These are phyloP conservation scores for Podila epigama DNA, from an alignment of 192 early-diverging fungal species.

Conservation along the genomic window DNA sequence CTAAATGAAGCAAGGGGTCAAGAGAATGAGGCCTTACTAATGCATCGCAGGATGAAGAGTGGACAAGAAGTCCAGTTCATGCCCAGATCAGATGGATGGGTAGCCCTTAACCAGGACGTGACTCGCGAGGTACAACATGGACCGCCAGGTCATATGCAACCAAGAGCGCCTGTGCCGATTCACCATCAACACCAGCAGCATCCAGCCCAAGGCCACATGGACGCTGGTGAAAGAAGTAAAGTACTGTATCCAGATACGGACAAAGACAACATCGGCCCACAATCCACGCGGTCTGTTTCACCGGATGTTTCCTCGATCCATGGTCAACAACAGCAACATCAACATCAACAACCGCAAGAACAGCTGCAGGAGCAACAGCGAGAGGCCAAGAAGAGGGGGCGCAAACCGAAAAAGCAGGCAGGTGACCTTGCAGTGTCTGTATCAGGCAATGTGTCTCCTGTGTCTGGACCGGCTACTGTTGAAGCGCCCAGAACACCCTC, in stretches of 20 bases:
- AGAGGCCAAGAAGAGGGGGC: neutral
- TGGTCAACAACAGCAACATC: too few relatives aligned
- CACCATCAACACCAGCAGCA: too few relatives aligned
- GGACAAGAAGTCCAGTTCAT: neutral
- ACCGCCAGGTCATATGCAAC: neutral
- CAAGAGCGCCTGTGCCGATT: neutral
- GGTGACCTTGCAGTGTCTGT: neutral
- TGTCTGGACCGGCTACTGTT: neutral
- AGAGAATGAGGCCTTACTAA: neutral
- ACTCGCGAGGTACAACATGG: neutral
- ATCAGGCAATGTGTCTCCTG: neutral
- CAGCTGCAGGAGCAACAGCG: too few relatives aligned
- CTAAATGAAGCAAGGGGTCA: neutral
- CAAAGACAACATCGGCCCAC: neutral
- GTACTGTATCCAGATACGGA: neutral
- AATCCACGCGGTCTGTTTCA: neutral
- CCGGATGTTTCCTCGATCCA: too few relatives aligned
- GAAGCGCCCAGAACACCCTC: neutral
- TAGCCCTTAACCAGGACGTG: neutral
- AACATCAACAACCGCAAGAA: neutral
- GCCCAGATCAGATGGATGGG: too few relatives aligned
- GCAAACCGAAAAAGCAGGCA: neutral
- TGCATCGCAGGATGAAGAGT: neutral
- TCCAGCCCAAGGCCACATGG: too few relatives aligned
- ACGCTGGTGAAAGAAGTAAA: too few relatives aligned